These are phyloP conservation scores for Leersia perrieri DNA, from an alignment of 176 grass and related monocot genomes.

Conservation along the genomic window DNA sequence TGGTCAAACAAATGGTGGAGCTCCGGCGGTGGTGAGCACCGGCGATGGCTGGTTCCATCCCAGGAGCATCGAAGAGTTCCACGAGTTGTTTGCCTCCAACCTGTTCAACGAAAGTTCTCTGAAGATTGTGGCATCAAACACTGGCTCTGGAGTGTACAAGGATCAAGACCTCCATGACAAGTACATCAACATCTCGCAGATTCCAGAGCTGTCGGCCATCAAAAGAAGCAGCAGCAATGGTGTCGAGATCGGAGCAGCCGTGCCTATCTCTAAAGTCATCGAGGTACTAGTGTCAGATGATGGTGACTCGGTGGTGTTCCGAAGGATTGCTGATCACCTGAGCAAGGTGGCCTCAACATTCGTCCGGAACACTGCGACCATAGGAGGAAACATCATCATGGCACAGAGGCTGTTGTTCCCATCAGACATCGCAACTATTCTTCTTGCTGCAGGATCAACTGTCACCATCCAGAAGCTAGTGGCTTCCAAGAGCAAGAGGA, in stretches of 20 bases:
- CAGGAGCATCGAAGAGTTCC: slow-evolving; percentile 51
- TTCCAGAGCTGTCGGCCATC: slow-evolving; percentile 58
- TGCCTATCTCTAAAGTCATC: slow-evolving; percentile 68
- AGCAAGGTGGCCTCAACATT: slow-evolving; percentile 67
- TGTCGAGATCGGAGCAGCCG: slow-evolving; percentile 62
- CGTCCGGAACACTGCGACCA: slow-evolving; percentile 70
- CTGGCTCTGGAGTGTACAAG: slow-evolving; percentile 75
- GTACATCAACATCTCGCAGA: slow-evolving; percentile 66
- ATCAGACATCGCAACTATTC: slow-evolving; percentile 73
- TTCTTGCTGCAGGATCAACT: slow-evolving; percentile 56
- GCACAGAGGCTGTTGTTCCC: slow-evolving; percentile 58
- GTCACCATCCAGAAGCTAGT: slow-evolving; percentile 49
- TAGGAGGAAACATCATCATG: slow-evolving; percentile 88
- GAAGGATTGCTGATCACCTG: slow-evolving; percentile 66
- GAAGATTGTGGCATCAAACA: slow-evolving; percentile 80
- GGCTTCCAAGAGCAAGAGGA: slow-evolving; percentile 50
- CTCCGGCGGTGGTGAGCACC: not conserved
- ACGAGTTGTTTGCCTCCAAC: slow-evolving; percentile 41
- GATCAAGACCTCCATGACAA: slow-evolving; percentile 52
- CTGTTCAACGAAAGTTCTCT: slow-evolving; percentile 32
- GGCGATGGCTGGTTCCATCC: slow-evolving; percentile 52
- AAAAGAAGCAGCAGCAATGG: slow-evolving; percentile 47
- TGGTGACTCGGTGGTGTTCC: slow-evolving; percentile 46
- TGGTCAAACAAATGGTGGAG: too few species aligned
- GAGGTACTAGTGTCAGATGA: slow-evolving; percentile 54